These are phyloP conservation scores for Rhodotorula diobovata DNA, from an alignment of 768 basidiomycete genomes.

Conservation along the genomic window DNA sequence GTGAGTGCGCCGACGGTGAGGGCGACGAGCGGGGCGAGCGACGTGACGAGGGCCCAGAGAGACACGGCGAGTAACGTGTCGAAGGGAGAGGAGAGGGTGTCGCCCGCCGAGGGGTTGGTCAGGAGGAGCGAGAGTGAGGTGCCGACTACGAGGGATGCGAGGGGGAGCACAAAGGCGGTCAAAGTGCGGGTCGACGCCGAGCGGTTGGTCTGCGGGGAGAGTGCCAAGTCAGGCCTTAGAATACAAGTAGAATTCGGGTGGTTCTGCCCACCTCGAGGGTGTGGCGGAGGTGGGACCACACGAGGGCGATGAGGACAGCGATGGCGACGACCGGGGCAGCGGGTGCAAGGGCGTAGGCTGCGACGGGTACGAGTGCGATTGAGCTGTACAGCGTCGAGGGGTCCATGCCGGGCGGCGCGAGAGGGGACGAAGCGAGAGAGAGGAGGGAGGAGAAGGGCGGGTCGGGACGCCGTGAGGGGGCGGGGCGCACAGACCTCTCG, in stretches of 20 bases:
- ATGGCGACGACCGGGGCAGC: neutral
- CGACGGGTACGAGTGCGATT: neutral
- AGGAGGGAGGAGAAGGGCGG: too few relatives aligned
- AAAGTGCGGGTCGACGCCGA: neutral
- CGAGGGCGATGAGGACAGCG: neutral
- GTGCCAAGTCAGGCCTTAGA: neutral
- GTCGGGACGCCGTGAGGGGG: too few relatives aligned
- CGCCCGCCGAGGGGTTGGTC: neutral
- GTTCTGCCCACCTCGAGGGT: neutral
- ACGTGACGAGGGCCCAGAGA: conserved; percentile 1
- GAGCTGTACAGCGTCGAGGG: neutral
- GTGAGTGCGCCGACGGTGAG: neutral
- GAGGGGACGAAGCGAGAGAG: too few relatives aligned
- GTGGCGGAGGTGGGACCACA: neutral
- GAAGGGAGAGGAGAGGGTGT: neutral
- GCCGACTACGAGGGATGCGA: neutral
- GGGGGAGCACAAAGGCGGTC: neutral
- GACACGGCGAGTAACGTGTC: neutral
- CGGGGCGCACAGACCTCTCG: too few relatives aligned
- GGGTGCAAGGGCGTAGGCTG: conserved; percentile 1
- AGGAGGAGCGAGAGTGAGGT: neutral
- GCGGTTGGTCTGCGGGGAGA: neutral
- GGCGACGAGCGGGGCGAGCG: neutral
- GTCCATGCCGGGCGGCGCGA: neutral
- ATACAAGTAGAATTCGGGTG: too few relatives aligned